These are phyloP conservation scores for Talaromyces sp. DNA, from an alignment of 2,329 filamentous ascomycete genomes.

Conservation along the genomic window DNA sequence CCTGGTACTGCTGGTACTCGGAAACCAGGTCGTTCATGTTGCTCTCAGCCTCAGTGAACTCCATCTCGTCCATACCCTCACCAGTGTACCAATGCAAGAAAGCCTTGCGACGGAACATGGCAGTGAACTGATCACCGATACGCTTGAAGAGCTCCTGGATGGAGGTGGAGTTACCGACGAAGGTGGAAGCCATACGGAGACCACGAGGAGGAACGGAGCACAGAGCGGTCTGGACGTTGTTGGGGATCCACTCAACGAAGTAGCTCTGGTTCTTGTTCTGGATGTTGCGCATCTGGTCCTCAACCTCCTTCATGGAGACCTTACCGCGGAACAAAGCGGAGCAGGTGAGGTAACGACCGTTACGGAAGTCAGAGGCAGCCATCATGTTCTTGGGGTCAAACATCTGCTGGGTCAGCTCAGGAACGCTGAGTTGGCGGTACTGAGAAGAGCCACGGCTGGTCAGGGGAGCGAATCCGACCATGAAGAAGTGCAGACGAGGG, in stretches of 20 bases:
- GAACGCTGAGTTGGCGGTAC: slow-evolving; percentile 96
- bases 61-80: slow-evolving; percentile 99
- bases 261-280: slow-evolving; percentile 99
- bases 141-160: slow-evolving; percentile 99
- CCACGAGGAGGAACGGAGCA: slow-evolving; percentile 98
- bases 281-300: slow-evolving; percentile 99
- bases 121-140: slow-evolving; percentile 98
- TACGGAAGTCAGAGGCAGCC: slow-evolving; percentile 99
- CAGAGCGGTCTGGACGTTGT: slow-evolving; percentile 99
- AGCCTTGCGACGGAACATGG: slow-evolving; percentile 99
- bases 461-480: slow-evolving; percentile 98
- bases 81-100: slow-evolving; percentile 99
- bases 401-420: slow-evolving; percentile 99
- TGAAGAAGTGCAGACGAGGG: slow-evolving; percentile 99
- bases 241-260: slow-evolving; percentile 99
- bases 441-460: slow-evolving; percentile 89
- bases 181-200: slow-evolving; percentile 98
- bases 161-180: slow-evolving; percentile 98
- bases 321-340: slow-evolving; percentile 99
- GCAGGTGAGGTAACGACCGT: slow-evolving; percentile 99
- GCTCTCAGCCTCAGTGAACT: slow-evolving; percentile 99
- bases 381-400: slow-evolving; percentile 99
- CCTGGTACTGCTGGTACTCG: slow-evolving; percentile 99
- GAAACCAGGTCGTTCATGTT: slow-evolving; percentile 99
- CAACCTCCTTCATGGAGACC: slow-evolving; percentile 99